phyloP scores from a whole-genome alignment of 768 basidiomycete genomes.

The Pisolithus microcarpus region DNA sequence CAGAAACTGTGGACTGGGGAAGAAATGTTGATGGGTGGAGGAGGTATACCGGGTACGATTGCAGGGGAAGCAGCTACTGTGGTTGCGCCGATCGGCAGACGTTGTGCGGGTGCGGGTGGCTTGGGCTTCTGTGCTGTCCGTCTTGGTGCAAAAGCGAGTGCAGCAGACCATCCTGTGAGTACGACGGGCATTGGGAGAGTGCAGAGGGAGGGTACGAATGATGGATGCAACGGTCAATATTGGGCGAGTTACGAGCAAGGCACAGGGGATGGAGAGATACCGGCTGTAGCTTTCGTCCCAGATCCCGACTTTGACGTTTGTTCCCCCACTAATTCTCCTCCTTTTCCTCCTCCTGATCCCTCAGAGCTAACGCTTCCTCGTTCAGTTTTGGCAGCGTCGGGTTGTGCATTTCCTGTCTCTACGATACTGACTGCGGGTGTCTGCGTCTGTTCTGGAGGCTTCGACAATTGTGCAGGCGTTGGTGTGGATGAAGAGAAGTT shows the following conservation, averaged over 20 bases:
- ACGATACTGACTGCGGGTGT: not conserved
- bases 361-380: slow-evolving; percentile 18
- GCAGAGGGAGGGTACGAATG: slow-evolving; percentile 6
- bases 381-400: slow-evolving; percentile 19
- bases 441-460: slow-evolving; percentile 14
- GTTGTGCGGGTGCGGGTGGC: slow-evolving; percentile 26
- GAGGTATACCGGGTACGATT: slow-evolving; percentile 13
- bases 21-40: slow-evolving; percentile 26
- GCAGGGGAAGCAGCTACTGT: slow-evolving; percentile 33
- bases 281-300: slow-evolving; percentile 45
- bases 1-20: slow-evolving; percentile 32
- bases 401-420: slow-evolving; percentile 12
- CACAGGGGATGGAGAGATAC: slow-evolving; percentile 44
- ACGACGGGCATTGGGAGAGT: not conserved
- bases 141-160: slow-evolving; percentile 82
- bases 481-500: slow-evolving; percentile 34
- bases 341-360: slow-evolving; percentile 25
- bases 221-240: slow-evolving; percentile 32
- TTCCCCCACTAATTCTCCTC: slow-evolving; percentile 33
- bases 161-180: slow-evolving; percentile 76
- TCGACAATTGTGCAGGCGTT: slow-evolving; percentile 14
- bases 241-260: slow-evolving; percentile 29
- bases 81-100: slow-evolving; percentile 45
- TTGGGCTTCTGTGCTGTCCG: slow-evolving; percentile 58
- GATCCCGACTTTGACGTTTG: slow-evolving; percentile 37